Base-by-base conservation (phyloP, 2,329 filamentous ascomycete genomes). In the Metarhizium rileyi region DNA sequence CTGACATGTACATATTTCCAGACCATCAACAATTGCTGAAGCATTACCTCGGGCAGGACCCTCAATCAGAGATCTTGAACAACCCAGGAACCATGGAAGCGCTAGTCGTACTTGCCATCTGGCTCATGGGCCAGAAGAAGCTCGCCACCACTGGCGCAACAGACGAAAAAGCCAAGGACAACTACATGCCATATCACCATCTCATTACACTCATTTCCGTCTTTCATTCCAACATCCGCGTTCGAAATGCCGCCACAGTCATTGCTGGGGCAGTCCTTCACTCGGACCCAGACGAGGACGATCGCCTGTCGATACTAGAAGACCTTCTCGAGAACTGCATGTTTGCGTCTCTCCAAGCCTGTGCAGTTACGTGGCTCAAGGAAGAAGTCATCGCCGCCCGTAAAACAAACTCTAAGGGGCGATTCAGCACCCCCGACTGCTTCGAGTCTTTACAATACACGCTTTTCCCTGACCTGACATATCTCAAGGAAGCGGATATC, bases 301-400 rank as follows among this genome's bases (percentile, higher is more conserved):
- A 77, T 58, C 72, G 80, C 5, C 66, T 85, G 16, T 70, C 73
- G 26, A 84, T 85, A 54, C 71, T 86, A 8, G 76, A 81, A 47
- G 81, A 85, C 58, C 70, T 84, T 12, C 65, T 85, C 12, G 80
- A 84, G 63, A 81, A 83, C 60, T 84, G 81, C 68, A 74, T 78
- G 56, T 84, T 81, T 56, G 72, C 79, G 2, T 71, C 75, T 1
- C 69, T 85, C 35, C 82, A 83, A 60, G 81, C 77, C 8, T 80
- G 77, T 40, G 81, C 80, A 0, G 72, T 84, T 4, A 72, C 73
- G 4, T 85, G 81, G 81, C 64, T 84, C 30, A 75, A 79, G 48
- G 81, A 84, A 56, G 81, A 84, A 59, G 66, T 84, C 16, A 70
- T 82, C 8, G 62, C 70, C 4, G 73, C 76, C 3, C 64, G 57